Conservation (phyloP, 441 rosid species). For the Pelargonium cotyledonis region DNA sequence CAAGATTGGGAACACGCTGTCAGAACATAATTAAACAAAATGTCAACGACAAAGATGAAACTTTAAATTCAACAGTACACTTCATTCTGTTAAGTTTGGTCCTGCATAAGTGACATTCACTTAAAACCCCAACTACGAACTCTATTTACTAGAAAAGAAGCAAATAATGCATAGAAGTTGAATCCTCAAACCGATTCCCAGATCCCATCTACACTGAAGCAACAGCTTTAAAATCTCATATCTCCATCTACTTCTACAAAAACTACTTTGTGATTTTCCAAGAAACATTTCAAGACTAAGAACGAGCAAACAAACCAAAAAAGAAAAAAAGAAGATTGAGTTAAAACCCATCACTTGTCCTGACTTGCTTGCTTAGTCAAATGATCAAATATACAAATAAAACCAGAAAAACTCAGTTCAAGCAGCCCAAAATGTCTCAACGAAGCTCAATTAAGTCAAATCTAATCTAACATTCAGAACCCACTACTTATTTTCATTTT, state of each 20-base stretch:
- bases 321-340: neutral
- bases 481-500: no score
- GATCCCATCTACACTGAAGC: neutral
- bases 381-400: neutral
- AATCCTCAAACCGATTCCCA: neutral
- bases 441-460: no score
- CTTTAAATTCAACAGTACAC: neutral
- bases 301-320: neutral
- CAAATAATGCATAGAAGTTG: neutral
- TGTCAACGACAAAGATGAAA: neutral
- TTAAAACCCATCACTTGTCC: neutral
- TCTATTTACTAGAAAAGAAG: neutral
- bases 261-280: neutral
- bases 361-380: no score
- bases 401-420: no score
- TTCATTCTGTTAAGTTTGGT: neutral
- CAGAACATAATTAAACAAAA: conserved; percentile 4
- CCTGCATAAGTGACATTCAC: neutral
- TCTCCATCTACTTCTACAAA: neutral
- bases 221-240: neutral
- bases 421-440: no score
- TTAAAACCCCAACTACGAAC: neutral
- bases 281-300: neutral
- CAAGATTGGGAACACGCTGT: conserved; percentile 82
- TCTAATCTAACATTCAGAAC: no score